Percentiles rank a stretch among this genome's conserved stretches.
Conservation (phyloP, 441 rosid species). For the Gossypium davidsonii region DNA sequence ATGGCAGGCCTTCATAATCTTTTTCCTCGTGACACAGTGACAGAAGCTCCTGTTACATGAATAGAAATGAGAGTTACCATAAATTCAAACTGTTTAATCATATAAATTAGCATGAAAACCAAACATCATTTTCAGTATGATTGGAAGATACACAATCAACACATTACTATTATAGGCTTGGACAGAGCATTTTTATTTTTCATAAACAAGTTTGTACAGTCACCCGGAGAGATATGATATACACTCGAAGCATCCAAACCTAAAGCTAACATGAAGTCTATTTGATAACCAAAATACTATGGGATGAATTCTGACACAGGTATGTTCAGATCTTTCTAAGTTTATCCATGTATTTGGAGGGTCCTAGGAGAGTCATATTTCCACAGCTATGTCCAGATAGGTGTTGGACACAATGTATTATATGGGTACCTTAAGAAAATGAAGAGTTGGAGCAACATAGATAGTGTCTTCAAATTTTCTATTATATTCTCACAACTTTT, state of each 20-base stretch:
- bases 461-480: background rate
- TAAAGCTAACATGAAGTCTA: background rate
- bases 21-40: slow-evolving; percentile 57
- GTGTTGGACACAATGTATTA: background rate
- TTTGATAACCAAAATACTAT: background rate
- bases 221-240: background rate
- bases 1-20: slow-evolving; percentile 81
- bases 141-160: background rate
- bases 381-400: background rate
- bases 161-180: background rate
- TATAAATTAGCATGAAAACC: background rate
- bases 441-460: background rate
- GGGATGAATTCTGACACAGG: background rate
- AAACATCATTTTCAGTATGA: background rate
- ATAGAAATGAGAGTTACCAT: slow-evolving; percentile 9
- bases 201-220: background rate
- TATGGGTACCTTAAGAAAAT: background rate
- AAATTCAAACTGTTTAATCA: background rate
- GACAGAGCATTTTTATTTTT: background rate
- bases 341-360: background rate
- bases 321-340: background rate
- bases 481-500: background rate
- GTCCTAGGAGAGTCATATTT: background rate
- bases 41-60: slow-evolving; percentile 62
- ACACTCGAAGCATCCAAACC: background rate